Percentiles rank a stretch among this genome's conserved stretches.
Evolutionary conservation across 2,329 filamentous ascomycete species (phyloP).

Genomic region (Claviceps sp.): DNA sequence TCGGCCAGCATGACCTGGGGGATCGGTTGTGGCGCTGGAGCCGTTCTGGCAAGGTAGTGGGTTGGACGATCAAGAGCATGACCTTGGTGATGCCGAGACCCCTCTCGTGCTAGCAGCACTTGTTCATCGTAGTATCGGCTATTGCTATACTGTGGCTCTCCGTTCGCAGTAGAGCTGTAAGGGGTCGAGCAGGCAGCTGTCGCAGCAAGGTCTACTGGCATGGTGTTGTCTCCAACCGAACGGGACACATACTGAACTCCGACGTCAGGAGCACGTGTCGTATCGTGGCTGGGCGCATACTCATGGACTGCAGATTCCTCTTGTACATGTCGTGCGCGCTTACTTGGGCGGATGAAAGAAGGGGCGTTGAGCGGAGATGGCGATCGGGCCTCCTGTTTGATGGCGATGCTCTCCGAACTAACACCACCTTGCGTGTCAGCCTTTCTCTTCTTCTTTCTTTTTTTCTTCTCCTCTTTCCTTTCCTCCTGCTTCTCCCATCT

Average conservation of each 20-base stretch:
- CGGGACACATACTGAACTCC: constrained; percentile 21
- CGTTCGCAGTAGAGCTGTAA: constrained; percentile 13
- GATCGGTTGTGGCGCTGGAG: constrained; percentile 24
- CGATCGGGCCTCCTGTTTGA: constrained; percentile 53
- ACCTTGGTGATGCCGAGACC: constrained; percentile 21
- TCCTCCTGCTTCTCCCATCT: constrained; percentile 42
- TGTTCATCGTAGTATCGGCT: constrained; percentile 21
- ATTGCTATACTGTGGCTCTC: constrained; percentile 17
- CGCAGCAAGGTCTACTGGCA: constrained; percentile 5
- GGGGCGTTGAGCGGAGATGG: constrained; percentile 43
- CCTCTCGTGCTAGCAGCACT: constrained; percentile 13
- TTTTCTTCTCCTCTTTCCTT: constrained; percentile 23
- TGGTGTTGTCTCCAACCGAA: constrained; percentile 16
- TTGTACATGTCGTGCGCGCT: constrained; percentile 38
- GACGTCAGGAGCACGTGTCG: constrained; percentile 22
- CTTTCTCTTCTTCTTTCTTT: constrained; percentile 40
- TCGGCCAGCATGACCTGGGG: constrained; percentile 30
- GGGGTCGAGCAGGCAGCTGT: constrained; percentile 5
- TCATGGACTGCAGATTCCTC: constrained; percentile 21
- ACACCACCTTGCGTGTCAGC: constrained; percentile 34
- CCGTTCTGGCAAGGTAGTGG: constrained; percentile 24
- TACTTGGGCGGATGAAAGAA: constrained; percentile 40
- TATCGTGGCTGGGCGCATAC: constrained; percentile 28
- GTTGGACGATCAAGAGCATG: constrained; percentile 20
- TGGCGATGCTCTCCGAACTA: constrained; percentile 34